Conservation (phyloP, 2,329 filamentous ascomycete species). For the Alternaria viburni region DNA sequence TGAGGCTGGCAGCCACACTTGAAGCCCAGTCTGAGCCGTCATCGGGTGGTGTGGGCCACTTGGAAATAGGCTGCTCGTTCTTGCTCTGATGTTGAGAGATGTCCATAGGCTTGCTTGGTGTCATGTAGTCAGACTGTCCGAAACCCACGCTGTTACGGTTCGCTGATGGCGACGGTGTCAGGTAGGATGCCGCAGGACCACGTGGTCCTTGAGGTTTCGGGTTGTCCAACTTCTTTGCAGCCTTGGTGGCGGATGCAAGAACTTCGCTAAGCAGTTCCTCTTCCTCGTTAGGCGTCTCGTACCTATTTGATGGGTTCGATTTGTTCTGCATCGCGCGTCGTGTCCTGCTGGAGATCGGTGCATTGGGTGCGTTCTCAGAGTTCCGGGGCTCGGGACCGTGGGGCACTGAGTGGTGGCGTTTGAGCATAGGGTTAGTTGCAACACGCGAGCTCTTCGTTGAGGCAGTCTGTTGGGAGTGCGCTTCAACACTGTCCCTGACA, state of each 20-base stretch:
- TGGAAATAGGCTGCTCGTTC: constrained; percentile 61
- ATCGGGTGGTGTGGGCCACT: constrained; percentile 95
- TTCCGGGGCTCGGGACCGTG: constrained; percentile 58
- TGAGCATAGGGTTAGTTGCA: constrained; percentile 55
- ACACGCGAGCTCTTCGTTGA: constrained; percentile 44
- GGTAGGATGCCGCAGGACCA: constrained; percentile 64
- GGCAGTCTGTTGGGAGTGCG: constrained; percentile 39
- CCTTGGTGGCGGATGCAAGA: constrained; percentile 76
- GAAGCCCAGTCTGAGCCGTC: constrained; percentile 85
- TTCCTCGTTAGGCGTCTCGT: constrained; percentile 95
- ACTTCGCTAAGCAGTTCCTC: constrained; percentile 94
- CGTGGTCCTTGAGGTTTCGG: constrained; percentile 59
- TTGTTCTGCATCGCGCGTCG: constrained; percentile 75
- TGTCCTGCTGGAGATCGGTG: constrained; percentile 79
- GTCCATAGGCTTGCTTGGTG: constrained; percentile 74
- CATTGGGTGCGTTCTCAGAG: constrained; percentile 59
- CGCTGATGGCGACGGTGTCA: constrained; percentile 80
- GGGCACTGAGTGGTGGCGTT: constrained; percentile 57
- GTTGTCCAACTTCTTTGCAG: constrained; percentile 71
- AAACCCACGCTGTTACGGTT: constrained; percentile 80
- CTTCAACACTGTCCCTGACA: constrained; percentile 65
- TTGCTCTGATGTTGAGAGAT: constrained; percentile 57
- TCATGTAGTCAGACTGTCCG: constrained; percentile 65
- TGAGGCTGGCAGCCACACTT: constrained; percentile 75
- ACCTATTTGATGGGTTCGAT: constrained; percentile 76